Evolutionary conservation across 2,329 filamentous ascomycete species (phyloP).

Genomic region (Penicillium brasilianum): DNA sequence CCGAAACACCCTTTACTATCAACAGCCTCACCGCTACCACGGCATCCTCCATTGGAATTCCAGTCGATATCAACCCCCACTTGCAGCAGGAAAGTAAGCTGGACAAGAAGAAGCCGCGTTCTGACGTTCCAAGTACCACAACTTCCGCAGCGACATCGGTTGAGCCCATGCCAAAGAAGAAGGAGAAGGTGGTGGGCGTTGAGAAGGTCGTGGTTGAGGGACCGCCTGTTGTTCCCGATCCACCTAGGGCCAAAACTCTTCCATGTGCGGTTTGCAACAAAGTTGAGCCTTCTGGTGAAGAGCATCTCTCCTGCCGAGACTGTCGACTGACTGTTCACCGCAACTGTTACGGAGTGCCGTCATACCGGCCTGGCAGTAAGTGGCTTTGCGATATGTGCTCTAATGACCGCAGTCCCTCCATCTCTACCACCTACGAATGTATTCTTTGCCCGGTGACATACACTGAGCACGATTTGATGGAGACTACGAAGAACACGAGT

Average conservation of each 20-base stretch:
- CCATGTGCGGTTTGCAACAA: slow-evolving; percentile 85
- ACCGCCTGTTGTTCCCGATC: slow-evolving; percentile 72
- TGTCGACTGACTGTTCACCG: slow-evolving; percentile 92
- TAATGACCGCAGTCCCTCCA: slow-evolving; percentile 89
- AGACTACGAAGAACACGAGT: slow-evolving; percentile 75
- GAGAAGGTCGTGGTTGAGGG: slow-evolving; percentile 62
- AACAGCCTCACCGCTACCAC: slow-evolving; percentile 50
- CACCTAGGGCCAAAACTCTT: slow-evolving; percentile 76
- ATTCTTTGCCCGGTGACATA: slow-evolving; percentile 84
- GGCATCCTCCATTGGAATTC: slow-evolving; percentile 50
- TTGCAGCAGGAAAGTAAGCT: slow-evolving; percentile 36
- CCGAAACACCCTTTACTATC: slow-evolving; percentile 52
- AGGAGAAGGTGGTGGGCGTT: slow-evolving; percentile 65
- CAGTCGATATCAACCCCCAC: slow-evolving; percentile 43
- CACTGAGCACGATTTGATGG: slow-evolving; percentile 82
- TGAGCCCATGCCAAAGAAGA: slow-evolving; percentile 64
- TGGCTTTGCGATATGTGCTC: slow-evolving; percentile 97
- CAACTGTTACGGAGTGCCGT: slow-evolving; percentile 87
- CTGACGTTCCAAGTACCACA: slow-evolving; percentile 55
- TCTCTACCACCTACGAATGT: slow-evolving; percentile 95
- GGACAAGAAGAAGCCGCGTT: slow-evolving; percentile 68
- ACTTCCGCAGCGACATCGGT: slow-evolving; percentile 51
- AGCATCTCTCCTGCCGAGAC: slow-evolving; percentile 79
- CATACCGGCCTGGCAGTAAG: slow-evolving; percentile 70
- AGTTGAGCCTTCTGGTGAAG: slow-evolving; percentile 71